Conservation (phyloP, 164 flowering plant genomes). For the Santalum album region DNA sequence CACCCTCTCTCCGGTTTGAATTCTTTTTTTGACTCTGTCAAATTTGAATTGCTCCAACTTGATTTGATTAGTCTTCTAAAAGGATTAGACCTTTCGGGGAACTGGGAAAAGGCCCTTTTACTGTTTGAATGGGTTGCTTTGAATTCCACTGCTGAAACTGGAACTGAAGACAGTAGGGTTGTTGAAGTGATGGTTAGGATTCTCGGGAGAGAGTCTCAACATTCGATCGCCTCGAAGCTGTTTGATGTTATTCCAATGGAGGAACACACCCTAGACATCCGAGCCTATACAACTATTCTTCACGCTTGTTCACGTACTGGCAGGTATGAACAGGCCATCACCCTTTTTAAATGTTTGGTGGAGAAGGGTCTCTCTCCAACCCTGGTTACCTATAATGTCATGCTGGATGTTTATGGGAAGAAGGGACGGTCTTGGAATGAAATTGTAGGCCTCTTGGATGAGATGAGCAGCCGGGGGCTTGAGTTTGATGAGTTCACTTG, state of each 20-base stretch:
- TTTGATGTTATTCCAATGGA: conserved; percentile 56
- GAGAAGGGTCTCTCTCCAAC: conserved; percentile 51
- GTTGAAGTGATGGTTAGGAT: conserved; percentile 58
- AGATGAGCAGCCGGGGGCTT: conserved; percentile 56
- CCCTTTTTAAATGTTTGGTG: conserved; percentile 45
- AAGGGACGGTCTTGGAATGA: conserved; percentile 80
- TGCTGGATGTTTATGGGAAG: conserved; percentile 85
- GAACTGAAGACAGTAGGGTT: conserved; percentile 29
- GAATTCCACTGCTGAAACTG: conserved; percentile 11
- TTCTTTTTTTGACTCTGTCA: conserved; percentile 35
- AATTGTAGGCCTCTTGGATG: conserved; percentile 56
- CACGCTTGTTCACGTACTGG: conserved; percentile 59
- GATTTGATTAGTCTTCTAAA: conserved; percentile 63
- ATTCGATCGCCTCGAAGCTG: conserved; percentile 50
- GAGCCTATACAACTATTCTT: conserved; percentile 63
- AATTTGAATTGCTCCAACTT: conserved; percentile 40
- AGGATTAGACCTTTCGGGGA: conserved; percentile 50
- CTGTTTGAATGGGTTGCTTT: conserved; percentile 64
- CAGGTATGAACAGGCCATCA: conserved; percentile 49
- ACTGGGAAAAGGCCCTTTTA: conserved; percentile 55
- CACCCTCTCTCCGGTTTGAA: conserved; percentile 32
- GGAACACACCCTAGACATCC: conserved; percentile 52
- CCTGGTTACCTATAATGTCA: conserved; percentile 81
- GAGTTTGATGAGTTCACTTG: conserved; percentile 84
- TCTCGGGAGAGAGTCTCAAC: conserved; percentile 68